A percentile compares a stretch with the other conserved stretches of the same genome.
Evolutionary conservation across 345 rosid genomes (phyloP).

Genomic region (Syzygium aromaticum): DNA sequence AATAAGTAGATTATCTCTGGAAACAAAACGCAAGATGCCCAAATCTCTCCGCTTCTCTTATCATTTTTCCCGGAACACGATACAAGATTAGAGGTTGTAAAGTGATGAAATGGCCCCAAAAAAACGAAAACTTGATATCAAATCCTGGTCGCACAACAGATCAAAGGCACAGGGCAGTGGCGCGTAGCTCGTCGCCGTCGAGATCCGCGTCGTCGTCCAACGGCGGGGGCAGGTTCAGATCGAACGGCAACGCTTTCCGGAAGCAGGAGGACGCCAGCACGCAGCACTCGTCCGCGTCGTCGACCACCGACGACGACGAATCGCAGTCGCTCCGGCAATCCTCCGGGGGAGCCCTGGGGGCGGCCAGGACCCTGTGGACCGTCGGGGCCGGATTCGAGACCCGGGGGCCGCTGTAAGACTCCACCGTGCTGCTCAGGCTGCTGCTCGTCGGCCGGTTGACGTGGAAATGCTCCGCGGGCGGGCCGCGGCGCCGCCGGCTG

Average conservation of each 20-base stretch:
- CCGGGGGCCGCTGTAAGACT: constrained; percentile 16
- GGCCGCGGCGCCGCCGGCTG: not conserved
- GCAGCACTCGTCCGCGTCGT: constrained; percentile 21
- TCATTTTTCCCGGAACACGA: constrained; percentile 12
- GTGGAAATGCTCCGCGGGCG: not conserved
- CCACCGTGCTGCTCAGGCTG: constrained; percentile 35
- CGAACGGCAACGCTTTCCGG: constrained; percentile 23
- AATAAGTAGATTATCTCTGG: not conserved
- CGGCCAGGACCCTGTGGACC: not conserved
- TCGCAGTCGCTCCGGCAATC: constrained; percentile 39
- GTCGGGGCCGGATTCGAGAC: not conserved
- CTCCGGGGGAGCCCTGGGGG: constrained; percentile 12
- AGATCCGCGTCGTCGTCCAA: not conserved
- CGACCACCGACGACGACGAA: constrained; percentile 38
- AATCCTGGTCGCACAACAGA: not conserved
- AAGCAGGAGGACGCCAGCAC: constrained; percentile 14
- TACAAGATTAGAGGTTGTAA: not conserved
- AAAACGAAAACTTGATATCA: not conserved
- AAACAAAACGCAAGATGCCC: not conserved
- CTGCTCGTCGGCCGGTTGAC: constrained; percentile 15
- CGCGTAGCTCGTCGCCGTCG: constrained; percentile 11
- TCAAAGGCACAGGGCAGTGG: constrained; percentile 31
- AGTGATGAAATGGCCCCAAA: not conserved
- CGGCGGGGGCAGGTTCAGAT: constrained; percentile 35
- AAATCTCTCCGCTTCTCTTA: constrained; percentile 5